These are phyloP conservation scores for Microcera coccophila DNA, from an alignment of 2,329 filamentous ascomycete genomes.

Conservation along the genomic window DNA sequence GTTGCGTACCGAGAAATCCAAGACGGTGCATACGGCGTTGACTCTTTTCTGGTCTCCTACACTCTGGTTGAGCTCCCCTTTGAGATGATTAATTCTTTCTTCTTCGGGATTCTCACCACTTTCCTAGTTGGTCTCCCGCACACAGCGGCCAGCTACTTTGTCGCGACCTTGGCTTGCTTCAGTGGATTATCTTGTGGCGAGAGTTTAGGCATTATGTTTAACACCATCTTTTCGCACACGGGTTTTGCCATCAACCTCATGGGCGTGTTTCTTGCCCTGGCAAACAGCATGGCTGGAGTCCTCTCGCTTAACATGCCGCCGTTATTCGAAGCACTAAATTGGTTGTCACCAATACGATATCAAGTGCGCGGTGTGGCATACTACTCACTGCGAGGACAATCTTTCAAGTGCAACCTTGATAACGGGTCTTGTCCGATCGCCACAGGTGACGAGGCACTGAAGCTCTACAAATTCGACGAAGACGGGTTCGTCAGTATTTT, in stretches of 20 bases:
- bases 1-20: slow-evolving; percentile 75
- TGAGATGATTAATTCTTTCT: slow-evolving; percentile 60
- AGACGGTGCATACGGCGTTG: slow-evolving; percentile 66
- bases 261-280: slow-evolving; percentile 64
- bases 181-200: slow-evolving; percentile 72
- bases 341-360: slow-evolving; percentile 69
- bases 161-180: slow-evolving; percentile 65
- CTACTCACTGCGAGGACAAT: slow-evolving; percentile 57
- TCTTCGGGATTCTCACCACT: slow-evolving; percentile 62
- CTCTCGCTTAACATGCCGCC: slow-evolving; percentile 66
- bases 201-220: slow-evolving; percentile 74
- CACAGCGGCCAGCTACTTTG: slow-evolving; percentile 62
- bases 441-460: slow-evolving; percentile 63
- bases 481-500: slow-evolving; percentile 59
- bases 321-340: slow-evolving; percentile 65
- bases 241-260: slow-evolving; percentile 75
- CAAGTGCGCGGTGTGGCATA: slow-evolving; percentile 62
- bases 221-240: slow-evolving; percentile 68
- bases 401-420: slow-evolving; percentile 61
- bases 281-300: slow-evolving; percentile 67
- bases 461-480: slow-evolving; percentile 63
- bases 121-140: slow-evolving; percentile 63
- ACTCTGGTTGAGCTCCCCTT: slow-evolving; percentile 68
- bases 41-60: slow-evolving; percentile 68
- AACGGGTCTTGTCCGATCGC: slow-evolving; percentile 61